A percentile compares a stretch with the other conserved stretches of the same genome.
phyloP scores from a whole-genome alignment of 73 alveolate genomes.

The Tetrahymena thermophila region DNA sequence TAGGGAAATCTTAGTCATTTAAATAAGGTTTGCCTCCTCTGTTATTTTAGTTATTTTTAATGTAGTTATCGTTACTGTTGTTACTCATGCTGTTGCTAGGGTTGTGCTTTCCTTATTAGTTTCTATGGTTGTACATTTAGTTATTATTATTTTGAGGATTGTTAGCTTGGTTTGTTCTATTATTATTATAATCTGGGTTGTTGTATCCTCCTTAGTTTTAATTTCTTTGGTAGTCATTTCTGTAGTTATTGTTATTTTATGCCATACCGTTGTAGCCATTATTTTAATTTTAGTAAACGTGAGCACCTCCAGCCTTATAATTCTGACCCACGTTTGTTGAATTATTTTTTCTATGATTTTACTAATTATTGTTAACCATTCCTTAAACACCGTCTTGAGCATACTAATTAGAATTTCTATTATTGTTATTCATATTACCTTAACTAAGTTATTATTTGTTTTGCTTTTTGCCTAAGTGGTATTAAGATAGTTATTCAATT shows the following conservation, averaged over 20 bases:
- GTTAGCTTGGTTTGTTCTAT: background rate
- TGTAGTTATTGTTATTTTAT: background rate
- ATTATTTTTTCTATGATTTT: background rate
- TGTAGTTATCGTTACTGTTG: background rate
- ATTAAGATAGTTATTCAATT: background rate
- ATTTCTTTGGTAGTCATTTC: background rate
- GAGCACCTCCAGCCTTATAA: background rate
- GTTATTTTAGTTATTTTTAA: background rate
- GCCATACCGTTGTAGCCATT: background rate
- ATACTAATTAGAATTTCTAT: background rate
- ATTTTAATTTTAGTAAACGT: background rate
- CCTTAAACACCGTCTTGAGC: background rate
- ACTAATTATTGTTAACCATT: background rate
- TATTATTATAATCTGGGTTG: background rate
- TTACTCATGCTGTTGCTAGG: background rate
- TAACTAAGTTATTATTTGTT: background rate
- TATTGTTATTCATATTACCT: background rate
- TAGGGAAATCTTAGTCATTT: background rate
- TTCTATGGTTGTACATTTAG: background rate
- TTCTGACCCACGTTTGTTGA: background rate
- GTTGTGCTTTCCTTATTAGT: background rate
- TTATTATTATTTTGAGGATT: background rate
- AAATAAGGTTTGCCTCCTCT: background rate
- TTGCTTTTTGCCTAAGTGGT: background rate
- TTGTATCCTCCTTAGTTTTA: background rate